Percentiles rank a stretch among this genome's conserved stretches.
phyloP scores from a whole-genome alignment of 2,329 filamentous ascomycete species.

The Chaetomiaceae sp. region DNA sequence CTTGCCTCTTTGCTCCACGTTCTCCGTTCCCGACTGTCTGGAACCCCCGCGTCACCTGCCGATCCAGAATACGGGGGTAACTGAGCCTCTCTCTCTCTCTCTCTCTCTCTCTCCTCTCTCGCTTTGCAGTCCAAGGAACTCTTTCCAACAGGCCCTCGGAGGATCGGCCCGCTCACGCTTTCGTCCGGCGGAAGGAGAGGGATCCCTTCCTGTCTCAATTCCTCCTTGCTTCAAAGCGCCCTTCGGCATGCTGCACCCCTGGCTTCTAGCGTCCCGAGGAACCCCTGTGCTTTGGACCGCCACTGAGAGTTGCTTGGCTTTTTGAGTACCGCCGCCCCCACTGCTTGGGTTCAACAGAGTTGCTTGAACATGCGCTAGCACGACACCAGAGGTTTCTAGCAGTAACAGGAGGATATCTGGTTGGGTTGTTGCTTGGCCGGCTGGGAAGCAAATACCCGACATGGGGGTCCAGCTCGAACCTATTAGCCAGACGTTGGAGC shows the following conservation, averaged over 20 bases:
- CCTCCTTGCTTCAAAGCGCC: no score
- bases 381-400: conserved; percentile 1
- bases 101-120: no score
- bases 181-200: no score
- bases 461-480: conserved; percentile 31
- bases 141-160: background rate
- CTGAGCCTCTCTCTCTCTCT: background rate
- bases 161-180: no score
- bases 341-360: background rate
- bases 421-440: background rate
- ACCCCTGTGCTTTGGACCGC: background rate
- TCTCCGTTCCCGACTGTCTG: conserved; percentile 18
- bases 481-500: conserved; percentile 22
- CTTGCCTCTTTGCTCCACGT: conserved; percentile 11
- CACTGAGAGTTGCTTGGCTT: background rate
- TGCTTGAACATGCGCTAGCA: conserved; percentile 18
- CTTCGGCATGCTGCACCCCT: conserved; percentile 3
- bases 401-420: conserved; percentile 1
- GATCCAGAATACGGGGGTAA: conserved; percentile 5
- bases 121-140: background rate
- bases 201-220: no score
- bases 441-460: conserved; percentile 3
- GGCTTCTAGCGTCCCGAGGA: background rate
- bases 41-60: conserved; percentile 19
- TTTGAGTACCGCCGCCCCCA: background rate